Conservation (phyloP, 345 rosid genomes). For the Pistacia atlantica region DNA sequence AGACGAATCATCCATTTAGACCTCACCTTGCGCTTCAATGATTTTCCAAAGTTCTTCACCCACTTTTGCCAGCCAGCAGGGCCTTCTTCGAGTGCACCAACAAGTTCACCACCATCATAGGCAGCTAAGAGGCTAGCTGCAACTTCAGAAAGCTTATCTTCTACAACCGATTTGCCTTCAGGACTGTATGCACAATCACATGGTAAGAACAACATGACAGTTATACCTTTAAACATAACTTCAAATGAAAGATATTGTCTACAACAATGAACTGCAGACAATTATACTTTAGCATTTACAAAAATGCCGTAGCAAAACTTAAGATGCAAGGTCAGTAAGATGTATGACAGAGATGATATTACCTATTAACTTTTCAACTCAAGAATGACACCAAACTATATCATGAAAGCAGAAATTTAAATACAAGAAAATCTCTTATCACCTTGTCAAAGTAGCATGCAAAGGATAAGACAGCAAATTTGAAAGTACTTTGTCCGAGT, state of each 20-base stretch:
- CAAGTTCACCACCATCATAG: constrained; percentile 79
- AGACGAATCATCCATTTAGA: not conserved
- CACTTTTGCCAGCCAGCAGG: constrained; percentile 86
- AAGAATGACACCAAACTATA: not conserved
- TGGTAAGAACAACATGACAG: not conserved
- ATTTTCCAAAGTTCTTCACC: constrained; percentile 86
- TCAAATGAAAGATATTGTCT: not conserved
- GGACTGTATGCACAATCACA: constrained; percentile 43
- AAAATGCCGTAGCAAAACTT: not conserved
- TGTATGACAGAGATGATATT: not conserved
- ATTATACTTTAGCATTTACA: not conserved
- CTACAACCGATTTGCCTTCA: constrained; percentile 64
- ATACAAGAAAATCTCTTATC: constrained; percentile 21
- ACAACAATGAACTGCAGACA: not conserved
- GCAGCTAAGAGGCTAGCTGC: constrained; percentile 71
- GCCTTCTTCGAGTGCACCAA: constrained; percentile 71
- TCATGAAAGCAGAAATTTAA: not conserved
- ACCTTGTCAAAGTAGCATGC: constrained; percentile 68
- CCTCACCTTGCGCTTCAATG: constrained; percentile 76
- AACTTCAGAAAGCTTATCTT: constrained; percentile 79
- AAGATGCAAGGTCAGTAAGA: not conserved
- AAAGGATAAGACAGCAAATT: constrained; percentile 88
- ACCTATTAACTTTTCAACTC: not conserved
- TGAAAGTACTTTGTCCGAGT: constrained; percentile 77
- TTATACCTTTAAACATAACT: not conserved